phyloP scores from a whole-genome alignment of 768 basidiomycete genomes.

The Kwoniella pini region DNA sequence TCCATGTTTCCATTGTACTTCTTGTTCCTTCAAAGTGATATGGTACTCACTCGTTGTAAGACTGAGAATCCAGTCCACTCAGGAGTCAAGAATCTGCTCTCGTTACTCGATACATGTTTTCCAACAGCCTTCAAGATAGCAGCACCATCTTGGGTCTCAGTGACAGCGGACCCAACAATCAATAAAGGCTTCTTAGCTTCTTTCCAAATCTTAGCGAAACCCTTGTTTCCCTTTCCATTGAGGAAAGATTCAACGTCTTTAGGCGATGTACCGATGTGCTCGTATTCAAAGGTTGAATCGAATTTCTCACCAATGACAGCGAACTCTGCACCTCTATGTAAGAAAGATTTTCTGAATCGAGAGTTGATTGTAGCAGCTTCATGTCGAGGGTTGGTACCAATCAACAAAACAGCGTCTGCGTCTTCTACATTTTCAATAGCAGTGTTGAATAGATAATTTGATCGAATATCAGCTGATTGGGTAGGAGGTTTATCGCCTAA shows the following conservation, averaged over 20 bases:
- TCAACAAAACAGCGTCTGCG: constrained; percentile 87
- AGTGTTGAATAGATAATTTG: constrained; percentile 94
- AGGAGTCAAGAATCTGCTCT: constrained; percentile 71
- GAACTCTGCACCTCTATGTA: constrained; percentile 81
- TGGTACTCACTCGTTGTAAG: constrained; percentile 74
- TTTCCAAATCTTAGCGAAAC: constrained; percentile 83
- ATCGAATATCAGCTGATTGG: constrained; percentile 84
- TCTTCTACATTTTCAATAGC: constrained; percentile 86
- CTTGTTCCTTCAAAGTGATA: too few species aligned
- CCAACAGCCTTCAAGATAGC: constrained; percentile 74
- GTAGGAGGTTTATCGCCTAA: constrained; percentile 69
- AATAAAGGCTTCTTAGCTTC: constrained; percentile 87
- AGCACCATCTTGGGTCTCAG: constrained; percentile 80
- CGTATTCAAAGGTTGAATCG: constrained; percentile 90
- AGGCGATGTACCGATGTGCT: constrained; percentile 76
- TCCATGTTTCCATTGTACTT: too few species aligned
- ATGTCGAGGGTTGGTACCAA: constrained; percentile 95
- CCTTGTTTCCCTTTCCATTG: constrained; percentile 63
- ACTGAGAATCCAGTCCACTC: constrained; percentile 96
- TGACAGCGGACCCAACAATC: constrained; percentile 83
- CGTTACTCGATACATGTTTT: constrained; percentile 77
- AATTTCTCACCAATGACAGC: constrained; percentile 87
- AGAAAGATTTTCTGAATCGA: constrained; percentile 90
- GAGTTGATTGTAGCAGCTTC: constrained; percentile 97
- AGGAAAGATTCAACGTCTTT: constrained; percentile 73